A percentile compares a stretch with the other conserved stretches of the same genome.
Evolutionary conservation across 345 rosid species (phyloP).

Genomic region (Cardamine chenopodiifolia): DNA sequence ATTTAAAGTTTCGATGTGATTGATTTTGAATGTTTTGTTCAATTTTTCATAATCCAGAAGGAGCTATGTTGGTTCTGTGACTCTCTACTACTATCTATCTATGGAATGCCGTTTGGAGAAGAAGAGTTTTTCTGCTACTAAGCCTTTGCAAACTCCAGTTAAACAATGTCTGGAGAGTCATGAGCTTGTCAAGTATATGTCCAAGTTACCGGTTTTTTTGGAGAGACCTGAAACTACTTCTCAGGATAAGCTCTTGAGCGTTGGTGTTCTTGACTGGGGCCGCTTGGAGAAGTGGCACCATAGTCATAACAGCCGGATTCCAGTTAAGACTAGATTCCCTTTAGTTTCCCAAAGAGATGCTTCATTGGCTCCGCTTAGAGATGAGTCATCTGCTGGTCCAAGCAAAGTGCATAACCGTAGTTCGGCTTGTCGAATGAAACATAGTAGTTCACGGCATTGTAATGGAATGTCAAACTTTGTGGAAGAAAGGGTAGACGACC

Average conservation of each 20-base stretch:
- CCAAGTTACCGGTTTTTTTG: conserved; percentile 78
- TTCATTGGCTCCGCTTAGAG: conserved; percentile 49
- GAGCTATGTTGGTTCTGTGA: conserved; percentile 25
- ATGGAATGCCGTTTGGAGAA: conserved; percentile 33
- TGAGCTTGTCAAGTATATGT: conserved; percentile 92
- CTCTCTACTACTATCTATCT: neutral
- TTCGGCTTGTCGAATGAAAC: conserved; percentile 45
- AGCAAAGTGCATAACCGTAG: conserved; percentile 51
- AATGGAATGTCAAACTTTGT: conserved; percentile 49
- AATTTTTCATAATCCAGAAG: conserved; percentile 19
- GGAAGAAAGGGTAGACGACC: conserved; percentile 42
- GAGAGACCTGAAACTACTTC: conserved; percentile 56
- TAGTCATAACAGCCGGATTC: conserved; percentile 53
- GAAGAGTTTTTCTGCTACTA: conserved; percentile 12
- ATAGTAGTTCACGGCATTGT: conserved; percentile 48
- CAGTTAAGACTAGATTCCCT: conserved; percentile 45
- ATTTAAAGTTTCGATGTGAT: conserved; percentile 11
- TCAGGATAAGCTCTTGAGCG: conserved; percentile 64
- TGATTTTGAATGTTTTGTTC: conserved; percentile 14
- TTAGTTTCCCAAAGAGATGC: conserved; percentile 47
- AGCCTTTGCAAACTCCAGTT: conserved; percentile 18
- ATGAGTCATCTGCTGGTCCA: conserved; percentile 55
- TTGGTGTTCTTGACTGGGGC: conserved; percentile 95
- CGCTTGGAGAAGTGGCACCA: conserved; percentile 86
- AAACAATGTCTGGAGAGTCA: conserved; percentile 35